A percentile compares a stretch with the other conserved stretches of the same genome.
Evolutionary conservation across 106 monocot genomes (phyloP).

Genomic region (Alisma plantagoaquatica): DNA sequence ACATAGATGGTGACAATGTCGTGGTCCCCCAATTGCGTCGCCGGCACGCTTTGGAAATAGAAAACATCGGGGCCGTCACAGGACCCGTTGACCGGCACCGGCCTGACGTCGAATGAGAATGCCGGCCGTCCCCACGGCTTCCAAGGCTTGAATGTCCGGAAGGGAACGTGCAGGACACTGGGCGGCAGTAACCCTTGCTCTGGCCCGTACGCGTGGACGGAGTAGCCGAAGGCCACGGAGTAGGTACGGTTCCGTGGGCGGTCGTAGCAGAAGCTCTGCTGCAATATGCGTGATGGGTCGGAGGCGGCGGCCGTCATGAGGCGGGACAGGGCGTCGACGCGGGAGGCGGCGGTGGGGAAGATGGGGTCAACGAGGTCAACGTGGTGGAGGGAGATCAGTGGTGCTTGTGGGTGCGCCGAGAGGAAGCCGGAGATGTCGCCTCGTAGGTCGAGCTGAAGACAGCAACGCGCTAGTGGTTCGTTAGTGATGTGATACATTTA

Average conservation of each 20-base stretch:
- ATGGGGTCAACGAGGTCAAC: background rate
- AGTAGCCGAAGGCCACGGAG: background rate
- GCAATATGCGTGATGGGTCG: background rate
- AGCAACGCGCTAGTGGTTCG: background rate
- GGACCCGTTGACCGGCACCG: background rate
- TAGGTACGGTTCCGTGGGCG: background rate
- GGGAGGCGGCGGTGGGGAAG: background rate
- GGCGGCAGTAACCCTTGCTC: background rate
- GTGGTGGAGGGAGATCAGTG: slow-evolving; percentile 1
- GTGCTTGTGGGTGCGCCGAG: background rate
- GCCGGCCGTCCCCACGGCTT: background rate
- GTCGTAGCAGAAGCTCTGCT: slow-evolving; percentile 1
- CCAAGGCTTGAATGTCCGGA: background rate
- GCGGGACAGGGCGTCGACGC: background rate
- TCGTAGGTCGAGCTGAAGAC: background rate
- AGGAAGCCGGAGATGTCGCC: background rate
- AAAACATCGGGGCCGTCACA: background rate
- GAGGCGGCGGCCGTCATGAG: background rate
- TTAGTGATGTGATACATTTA: background rate
- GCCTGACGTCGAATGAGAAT: background rate
- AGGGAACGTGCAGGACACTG: background rate
- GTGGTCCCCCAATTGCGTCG: background rate
- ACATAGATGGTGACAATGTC: background rate
- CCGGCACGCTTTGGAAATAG: background rate
- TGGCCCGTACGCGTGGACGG: background rate